Percentiles rank a stretch among this genome's conserved stretches.
These are phyloP conservation scores for Aspergillus indologenus DNA, from an alignment of 495 filamentous ascomycete genomes.

Conservation along the genomic window DNA sequence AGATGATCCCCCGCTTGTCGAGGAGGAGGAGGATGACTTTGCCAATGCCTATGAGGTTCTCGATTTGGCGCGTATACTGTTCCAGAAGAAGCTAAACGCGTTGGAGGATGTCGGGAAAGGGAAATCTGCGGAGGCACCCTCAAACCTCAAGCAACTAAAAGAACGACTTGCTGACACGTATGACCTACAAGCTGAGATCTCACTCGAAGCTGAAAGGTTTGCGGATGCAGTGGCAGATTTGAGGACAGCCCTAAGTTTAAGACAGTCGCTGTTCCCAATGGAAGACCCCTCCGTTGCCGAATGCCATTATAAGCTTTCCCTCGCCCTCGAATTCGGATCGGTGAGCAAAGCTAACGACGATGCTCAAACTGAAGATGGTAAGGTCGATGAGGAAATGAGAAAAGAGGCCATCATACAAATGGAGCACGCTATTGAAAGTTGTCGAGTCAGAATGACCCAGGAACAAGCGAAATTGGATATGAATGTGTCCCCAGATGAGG, in stretches of 20 bases:
- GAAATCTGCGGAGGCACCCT: slow-evolving; percentile 50
- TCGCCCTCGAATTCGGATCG: slow-evolving; percentile 90
- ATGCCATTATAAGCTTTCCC: slow-evolving; percentile 91
- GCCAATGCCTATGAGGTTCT: slow-evolving; percentile 86
- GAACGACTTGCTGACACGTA: slow-evolving; percentile 87
- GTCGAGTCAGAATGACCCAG: slow-evolving; percentile 66
- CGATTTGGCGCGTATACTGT: slow-evolving; percentile 83
- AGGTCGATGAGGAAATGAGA: slow-evolving; percentile 65
- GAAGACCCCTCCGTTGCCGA: slow-evolving; percentile 85
- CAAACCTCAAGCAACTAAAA: slow-evolving; percentile 60
- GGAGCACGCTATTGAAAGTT: slow-evolving; percentile 78
- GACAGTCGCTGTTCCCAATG: slow-evolving; percentile 68
- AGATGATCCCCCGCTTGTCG: slow-evolving; percentile 42
- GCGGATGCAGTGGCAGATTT: slow-evolving; percentile 76
- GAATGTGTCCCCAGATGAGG: slow-evolving; percentile 50
- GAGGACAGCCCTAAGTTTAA: slow-evolving; percentile 68
- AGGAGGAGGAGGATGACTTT: slow-evolving; percentile 85
- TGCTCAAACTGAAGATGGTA: slow-evolving; percentile 24
- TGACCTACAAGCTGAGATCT: slow-evolving; percentile 90
- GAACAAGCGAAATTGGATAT: slow-evolving; percentile 64
- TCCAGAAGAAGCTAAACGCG: slow-evolving; percentile 55
- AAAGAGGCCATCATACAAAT: slow-evolving; percentile 74
- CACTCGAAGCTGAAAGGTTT: slow-evolving; percentile 89
- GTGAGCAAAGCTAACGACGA: slow-evolving; percentile 61
- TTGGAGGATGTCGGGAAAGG: slow-evolving; percentile 48